Conservation (phyloP, 2,329 filamentous ascomycete genomes). For the Phialophora verrucosa region DNA sequence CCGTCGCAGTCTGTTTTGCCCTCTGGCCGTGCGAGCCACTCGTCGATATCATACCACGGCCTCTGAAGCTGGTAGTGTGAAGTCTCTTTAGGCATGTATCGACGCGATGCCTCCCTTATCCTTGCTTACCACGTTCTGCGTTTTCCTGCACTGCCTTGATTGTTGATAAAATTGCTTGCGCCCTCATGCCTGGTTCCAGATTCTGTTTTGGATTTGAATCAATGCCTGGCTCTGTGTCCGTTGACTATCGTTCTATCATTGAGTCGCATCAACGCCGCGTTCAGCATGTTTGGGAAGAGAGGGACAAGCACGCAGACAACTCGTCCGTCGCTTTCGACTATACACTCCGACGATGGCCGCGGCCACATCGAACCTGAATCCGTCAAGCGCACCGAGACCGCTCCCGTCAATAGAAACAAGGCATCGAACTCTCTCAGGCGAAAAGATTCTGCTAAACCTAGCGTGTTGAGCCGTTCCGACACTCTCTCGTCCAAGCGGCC, state of each 20-base stretch:
- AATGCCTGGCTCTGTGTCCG: background rate
- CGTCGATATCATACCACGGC: slow-evolving; percentile 2
- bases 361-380: background rate
- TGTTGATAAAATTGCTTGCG: background rate
- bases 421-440: slow-evolving; percentile 15
- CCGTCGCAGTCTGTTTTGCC: slow-evolving; percentile 1
- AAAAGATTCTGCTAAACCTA: slow-evolving; percentile 11
- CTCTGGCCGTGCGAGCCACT: background rate
- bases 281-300: slow-evolving; percentile 21
- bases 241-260: background rate
- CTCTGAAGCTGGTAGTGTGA: background rate
- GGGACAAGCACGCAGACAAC: background rate
- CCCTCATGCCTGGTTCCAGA: background rate
- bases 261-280: background rate
- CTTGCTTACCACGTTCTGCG: slow-evolving; percentile 8
- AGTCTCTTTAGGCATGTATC: slow-evolving; percentile 11
- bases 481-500: slow-evolving; percentile 24
- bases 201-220: background rate
- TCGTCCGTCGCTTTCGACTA: slow-evolving; percentile 29
- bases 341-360: slow-evolving; percentile 25
- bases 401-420: background rate
- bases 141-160: background rate
- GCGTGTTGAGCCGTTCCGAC: slow-evolving; percentile 7
- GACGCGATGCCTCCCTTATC: background rate
- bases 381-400: slow-evolving; percentile 7